Evolutionary conservation across 192 early-diverging fungal genomes (phyloP), one percentile per base, ranked within the genome.

Genomic region (Linnemannia exigua): DNA sequence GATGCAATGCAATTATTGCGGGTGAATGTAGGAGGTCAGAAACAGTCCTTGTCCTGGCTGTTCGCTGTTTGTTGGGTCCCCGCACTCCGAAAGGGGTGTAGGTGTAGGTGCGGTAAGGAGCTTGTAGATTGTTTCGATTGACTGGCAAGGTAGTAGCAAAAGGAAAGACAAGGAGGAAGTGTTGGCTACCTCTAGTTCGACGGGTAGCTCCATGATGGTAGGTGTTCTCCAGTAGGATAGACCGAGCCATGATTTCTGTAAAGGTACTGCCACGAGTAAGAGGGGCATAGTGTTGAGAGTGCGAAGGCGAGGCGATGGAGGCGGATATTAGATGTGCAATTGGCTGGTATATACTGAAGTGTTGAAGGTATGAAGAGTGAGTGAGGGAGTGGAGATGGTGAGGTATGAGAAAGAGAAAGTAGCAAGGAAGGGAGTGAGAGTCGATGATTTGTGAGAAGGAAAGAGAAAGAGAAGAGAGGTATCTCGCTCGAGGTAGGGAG

Each of bases 121-220:
- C 1, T 9, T 61, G 47, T 47, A n/a, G n/a, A 61, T 37, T 12
- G 14, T 37, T 66, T 6, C 19, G 2, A 17, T 11, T 20, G 50
- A 25, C 41, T 52, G 52, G n/a, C n/a, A n/a, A 66, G 28, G 8
- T n/a, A 75, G 36, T 44, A 75, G 58, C 25, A n/a, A 52, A 33
- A 22, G 61, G 31, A 31, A 28, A 36, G 66, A 28, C 12, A 17
- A 3, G 37, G 46, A 31, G 22, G 9, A n/a, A n/a, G 50, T 37
- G 35, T 8, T 68, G 36, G 20, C 41, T 79, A 86, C 84, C 84
- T 86, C 84, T 20, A 86, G 78, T n/a, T 86, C 84, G 22, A 86
- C 75, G 17, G 78, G 84, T 16, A 86, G 70, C 19, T 86, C 79
- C 84, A 80, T 86, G 72, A 86, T 63, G 0, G 74, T 50, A n/a